A percentile compares a stretch with the other conserved stretches of the same genome.
Evolutionary conservation across 495 filamentous ascomycete species (phyloP).

Genomic region (Penicillium canescens): DNA sequence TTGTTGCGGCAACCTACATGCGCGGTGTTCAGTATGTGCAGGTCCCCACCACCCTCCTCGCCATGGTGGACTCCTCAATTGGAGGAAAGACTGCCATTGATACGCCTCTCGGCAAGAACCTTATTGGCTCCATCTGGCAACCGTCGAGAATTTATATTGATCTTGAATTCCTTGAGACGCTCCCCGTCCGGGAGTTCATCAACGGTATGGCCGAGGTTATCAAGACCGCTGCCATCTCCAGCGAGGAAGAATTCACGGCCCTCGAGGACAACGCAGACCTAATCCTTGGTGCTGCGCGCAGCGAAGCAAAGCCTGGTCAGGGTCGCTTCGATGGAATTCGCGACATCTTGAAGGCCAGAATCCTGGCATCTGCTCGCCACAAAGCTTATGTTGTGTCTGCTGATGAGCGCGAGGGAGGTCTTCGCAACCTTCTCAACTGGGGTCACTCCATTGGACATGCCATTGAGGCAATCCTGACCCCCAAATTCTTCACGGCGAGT

Average conservation of each 20-base stretch:
- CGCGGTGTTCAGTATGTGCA: conserved; percentile 94
- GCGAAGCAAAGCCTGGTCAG: conserved; percentile 52
- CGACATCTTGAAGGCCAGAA: conserved; percentile 78
- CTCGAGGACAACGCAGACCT: conserved; percentile 77
- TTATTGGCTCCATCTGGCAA: conserved; percentile 97
- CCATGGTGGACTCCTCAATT: conserved; percentile 99
- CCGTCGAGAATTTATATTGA: conserved; percentile 93
- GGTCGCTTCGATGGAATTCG: conserved; percentile 68
- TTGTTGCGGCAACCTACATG: conserved; percentile 98
- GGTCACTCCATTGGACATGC: conserved; percentile 98
- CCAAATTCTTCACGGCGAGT: conserved; percentile 96
- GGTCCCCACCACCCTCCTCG: conserved; percentile 89
- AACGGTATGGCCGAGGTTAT: conserved; percentile 99
- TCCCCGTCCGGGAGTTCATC: conserved; percentile 91
- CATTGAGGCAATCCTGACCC: conserved; percentile 91
- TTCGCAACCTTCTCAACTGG: conserved; percentile 95
- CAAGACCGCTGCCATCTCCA: conserved; percentile 97
- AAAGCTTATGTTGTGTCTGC: conserved; percentile 92
- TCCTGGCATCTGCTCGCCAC: conserved; percentile 83
- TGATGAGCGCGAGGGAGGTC: conserved; percentile 91
- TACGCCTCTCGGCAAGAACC: conserved; percentile 93
- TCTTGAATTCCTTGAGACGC: conserved; percentile 85
- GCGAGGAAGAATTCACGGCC: conserved; percentile 81
- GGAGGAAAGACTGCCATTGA: conserved; percentile 99
- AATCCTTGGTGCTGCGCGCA: conserved; percentile 70